A percentile compares a stretch with the other conserved stretches of the same genome.
phyloP scores from a whole-genome alignment of 306 rosid species.

The barrel medic (Medicago truncatula) region MtrunA17r5.0-ANR NC_053048.1:55961001-55961500 shows the following conservation, averaged over 20 bases:
- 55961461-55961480: conserved; percentile 10
- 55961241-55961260: conserved; percentile 7
- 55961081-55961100: conserved; percentile 26
- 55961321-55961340: conserved; percentile 25
- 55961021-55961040: conserved; percentile 82
- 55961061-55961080: conserved; percentile 38
- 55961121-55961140: conserved; percentile 19
- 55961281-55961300: neutral
- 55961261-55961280: conserved; percentile 30
- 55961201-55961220: conserved; percentile 24
- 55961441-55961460: neutral
- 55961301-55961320: neutral
- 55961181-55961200: conserved; percentile 12
- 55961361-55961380: neutral
- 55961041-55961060: conserved; percentile 96
- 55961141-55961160: conserved; percentile 8
- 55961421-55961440: neutral
- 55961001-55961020: conserved; percentile 57
- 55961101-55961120: conserved; percentile 18
- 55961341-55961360: neutral
- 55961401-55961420: conserved; percentile 1
- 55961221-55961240: conserved; percentile 7
- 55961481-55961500: conserved; percentile 37
- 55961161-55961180: neutral
- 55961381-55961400: neutral